Evolutionary conservation across 1,284 basidiomycete species (phyloP).

Genomic region (Mixia osmundae): DNA sequence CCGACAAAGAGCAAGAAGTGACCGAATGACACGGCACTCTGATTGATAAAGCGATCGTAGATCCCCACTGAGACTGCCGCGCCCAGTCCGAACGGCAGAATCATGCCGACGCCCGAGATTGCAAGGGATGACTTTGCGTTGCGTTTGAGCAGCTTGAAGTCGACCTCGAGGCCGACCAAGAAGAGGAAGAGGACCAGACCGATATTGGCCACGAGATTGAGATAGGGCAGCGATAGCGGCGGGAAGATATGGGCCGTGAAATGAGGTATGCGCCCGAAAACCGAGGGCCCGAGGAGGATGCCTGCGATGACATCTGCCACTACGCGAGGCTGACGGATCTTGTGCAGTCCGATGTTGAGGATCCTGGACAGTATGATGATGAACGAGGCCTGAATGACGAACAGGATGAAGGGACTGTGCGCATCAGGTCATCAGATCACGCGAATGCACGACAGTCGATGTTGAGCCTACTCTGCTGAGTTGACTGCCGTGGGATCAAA

Average conservation of each 20-base stretch:
- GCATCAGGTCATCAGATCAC: too few relatives aligned
- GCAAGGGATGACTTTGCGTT: constrained; percentile 30
- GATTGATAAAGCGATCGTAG: constrained; percentile 50
- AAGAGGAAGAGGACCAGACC: constrained; percentile 40
- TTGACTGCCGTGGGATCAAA: too few relatives aligned
- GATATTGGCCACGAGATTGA: constrained; percentile 74
- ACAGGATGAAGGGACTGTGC: constrained; percentile 16
- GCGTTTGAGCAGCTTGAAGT: constrained; percentile 47
- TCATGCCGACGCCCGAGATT: constrained; percentile 39
- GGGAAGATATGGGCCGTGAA: constrained; percentile 72
- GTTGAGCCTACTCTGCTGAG: too few relatives aligned
- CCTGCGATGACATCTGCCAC: constrained; percentile 26
- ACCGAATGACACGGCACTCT: constrained; percentile 36
- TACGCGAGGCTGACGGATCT: constrained; percentile 23
- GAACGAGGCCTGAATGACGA: constrained; percentile 18
- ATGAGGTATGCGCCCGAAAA: constrained; percentile 35
- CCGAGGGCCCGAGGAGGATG: constrained; percentile 19
- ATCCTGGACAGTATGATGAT: constrained; percentile 24
- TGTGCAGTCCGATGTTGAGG: constrained; percentile 19
- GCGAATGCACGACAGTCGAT: too few relatives aligned
- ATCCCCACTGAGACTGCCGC: constrained; percentile 55
- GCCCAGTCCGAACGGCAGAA: constrained; percentile 62
- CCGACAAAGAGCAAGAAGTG: constrained; percentile 88
- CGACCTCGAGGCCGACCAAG: constrained; percentile 81
- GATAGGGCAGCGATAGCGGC: constrained; percentile 39